phyloP scores from a whole-genome alignment of 2,329 filamentous ascomycete species.

The Paraphoma chrysanthemicola region DNA sequence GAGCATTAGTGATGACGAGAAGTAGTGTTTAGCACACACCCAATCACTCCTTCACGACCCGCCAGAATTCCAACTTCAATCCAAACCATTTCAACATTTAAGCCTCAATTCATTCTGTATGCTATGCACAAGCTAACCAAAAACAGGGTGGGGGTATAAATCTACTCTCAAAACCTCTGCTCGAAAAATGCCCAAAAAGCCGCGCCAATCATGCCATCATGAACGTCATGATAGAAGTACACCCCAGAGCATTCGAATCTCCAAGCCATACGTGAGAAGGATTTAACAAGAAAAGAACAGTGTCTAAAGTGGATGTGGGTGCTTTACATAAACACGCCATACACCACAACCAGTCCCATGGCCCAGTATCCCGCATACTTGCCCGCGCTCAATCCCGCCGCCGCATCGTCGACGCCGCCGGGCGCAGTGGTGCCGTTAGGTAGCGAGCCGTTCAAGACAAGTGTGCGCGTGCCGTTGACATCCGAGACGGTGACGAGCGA shows the following conservation, averaged over 20 bases:
- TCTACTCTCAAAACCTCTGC: no score
- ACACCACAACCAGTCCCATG: constrained; percentile 47
- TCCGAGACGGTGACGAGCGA: constrained; percentile 67
- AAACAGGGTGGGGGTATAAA: no score
- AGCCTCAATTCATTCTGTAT: no score
- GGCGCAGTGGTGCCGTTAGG: constrained; percentile 62
- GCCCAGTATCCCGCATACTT: constrained; percentile 49
- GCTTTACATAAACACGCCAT: constrained; percentile 23
- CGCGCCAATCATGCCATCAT: not conserved
- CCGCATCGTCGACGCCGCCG: constrained; percentile 43
- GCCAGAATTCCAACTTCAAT: no score
- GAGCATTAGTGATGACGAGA: no score
- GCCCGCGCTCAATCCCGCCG: constrained; percentile 25
- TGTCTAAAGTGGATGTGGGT: not conserved
- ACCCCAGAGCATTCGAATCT: no score
- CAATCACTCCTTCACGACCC: no score
- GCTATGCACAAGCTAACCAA: no score
- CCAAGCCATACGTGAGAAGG: no score
- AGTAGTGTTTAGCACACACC: no score
- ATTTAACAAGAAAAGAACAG: not conserved
- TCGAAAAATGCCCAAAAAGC: no score
- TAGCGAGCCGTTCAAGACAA: constrained; percentile 79
- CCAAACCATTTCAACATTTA: no score
- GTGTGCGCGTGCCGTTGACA: constrained; percentile 67
- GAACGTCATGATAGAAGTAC: not conserved